These are phyloP conservation scores for Moesziomyces parantarcticus DNA, from an alignment of 1,284 basidiomycete species.

Conservation along the genomic window DNA sequence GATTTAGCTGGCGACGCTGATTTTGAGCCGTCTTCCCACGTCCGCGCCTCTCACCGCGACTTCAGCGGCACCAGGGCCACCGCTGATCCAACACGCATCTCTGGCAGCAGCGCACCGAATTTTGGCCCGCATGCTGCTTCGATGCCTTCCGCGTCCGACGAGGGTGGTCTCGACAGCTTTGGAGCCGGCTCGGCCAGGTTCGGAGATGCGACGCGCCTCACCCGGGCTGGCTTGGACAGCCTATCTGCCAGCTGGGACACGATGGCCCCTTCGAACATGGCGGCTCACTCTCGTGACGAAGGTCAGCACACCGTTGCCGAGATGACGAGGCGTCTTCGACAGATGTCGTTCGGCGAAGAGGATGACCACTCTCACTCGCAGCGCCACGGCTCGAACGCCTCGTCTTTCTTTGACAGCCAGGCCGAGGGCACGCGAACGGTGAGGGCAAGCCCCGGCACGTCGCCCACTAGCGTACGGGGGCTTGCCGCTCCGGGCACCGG, in stretches of 20 bases:
- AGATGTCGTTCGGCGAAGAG: slow-evolving; percentile 41
- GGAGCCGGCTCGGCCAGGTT: slow-evolving; percentile 16
- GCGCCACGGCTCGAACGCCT: slow-evolving; percentile 1
- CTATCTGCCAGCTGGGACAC: slow-evolving; percentile 50
- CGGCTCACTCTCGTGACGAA: slow-evolving; percentile 24
- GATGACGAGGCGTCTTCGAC: slow-evolving; percentile 39
- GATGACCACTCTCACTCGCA: not conserved
- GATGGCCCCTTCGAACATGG: slow-evolving; percentile 30
- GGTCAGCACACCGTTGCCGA: slow-evolving; percentile 31
- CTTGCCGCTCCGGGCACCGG: slow-evolving; percentile 2
- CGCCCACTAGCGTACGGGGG: slow-evolving; percentile 20
- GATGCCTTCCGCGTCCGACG: slow-evolving; percentile 46
- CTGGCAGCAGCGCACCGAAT: slow-evolving; percentile 24
- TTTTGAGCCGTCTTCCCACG: slow-evolving; percentile 19
- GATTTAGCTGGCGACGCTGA: slow-evolving; percentile 50
- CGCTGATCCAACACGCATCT: slow-evolving; percentile 14
- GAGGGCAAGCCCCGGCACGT: slow-evolving; percentile 43
- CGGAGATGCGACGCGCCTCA: slow-evolving; percentile 8
- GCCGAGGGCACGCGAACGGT: slow-evolving; percentile 41
- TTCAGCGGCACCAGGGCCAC: not conserved
- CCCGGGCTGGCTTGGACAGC: slow-evolving; percentile 29
- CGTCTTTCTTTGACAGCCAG: slow-evolving; percentile 29
- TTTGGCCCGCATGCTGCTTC: slow-evolving; percentile 45
- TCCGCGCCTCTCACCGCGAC: not conserved
- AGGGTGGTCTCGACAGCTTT: slow-evolving; percentile 20